These are phyloP conservation scores for Scutellaria baicalensis DNA, from an alignment of 257 asterid species.

Conservation along the genomic window DNA sequence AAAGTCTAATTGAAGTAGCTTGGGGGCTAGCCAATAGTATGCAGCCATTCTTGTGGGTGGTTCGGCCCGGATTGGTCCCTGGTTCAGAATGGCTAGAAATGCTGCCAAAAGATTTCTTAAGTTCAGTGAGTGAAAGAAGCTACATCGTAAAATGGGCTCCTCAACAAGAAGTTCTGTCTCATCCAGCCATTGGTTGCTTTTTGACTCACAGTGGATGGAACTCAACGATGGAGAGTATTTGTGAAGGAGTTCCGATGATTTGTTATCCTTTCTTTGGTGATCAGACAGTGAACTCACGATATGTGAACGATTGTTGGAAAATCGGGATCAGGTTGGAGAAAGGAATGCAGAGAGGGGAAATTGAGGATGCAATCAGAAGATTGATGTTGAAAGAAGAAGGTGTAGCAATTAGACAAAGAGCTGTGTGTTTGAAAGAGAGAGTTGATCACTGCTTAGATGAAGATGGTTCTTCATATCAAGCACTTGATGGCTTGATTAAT, in stretches of 20 bases:
- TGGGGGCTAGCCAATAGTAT: slow-evolving; percentile 37
- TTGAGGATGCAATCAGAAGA: slow-evolving; percentile 7
- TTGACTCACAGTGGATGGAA: slow-evolving; percentile 45
- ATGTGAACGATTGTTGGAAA: slow-evolving; percentile 24
- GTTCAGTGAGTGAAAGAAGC: slow-evolving; percentile 15
- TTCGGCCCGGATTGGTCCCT: slow-evolving; percentile 27
- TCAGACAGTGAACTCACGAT: slow-evolving; percentile 32
- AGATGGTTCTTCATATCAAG: slow-evolving; percentile 21
- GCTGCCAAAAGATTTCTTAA: slow-evolving; percentile 20
- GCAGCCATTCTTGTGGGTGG: slow-evolving; percentile 42
- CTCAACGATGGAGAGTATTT: slow-evolving; percentile 30
- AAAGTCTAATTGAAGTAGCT: slow-evolving; percentile 30
- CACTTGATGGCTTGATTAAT: slow-evolving; percentile 14
- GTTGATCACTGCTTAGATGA: background rate
- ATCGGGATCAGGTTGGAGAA: slow-evolving; percentile 24
- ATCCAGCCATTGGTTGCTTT: slow-evolving; percentile 29
- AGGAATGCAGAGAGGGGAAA: slow-evolving; percentile 17
- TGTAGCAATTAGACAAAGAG: slow-evolving; percentile 18
- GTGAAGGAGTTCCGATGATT: slow-evolving; percentile 40
- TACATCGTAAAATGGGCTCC: slow-evolving; percentile 44
- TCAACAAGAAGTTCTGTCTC: slow-evolving; percentile 34
- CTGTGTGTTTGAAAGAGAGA: slow-evolving; percentile 16
- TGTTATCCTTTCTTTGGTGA: slow-evolving; percentile 25
- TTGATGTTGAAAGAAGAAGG: slow-evolving; percentile 23
- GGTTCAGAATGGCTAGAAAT: slow-evolving; percentile 20